Percentiles rank a stretch among this genome's conserved stretches.
Evolutionary conservation across 108 stramenopile species (phyloP).

Genomic region (Cyclostephanos tholiformis): DNA sequence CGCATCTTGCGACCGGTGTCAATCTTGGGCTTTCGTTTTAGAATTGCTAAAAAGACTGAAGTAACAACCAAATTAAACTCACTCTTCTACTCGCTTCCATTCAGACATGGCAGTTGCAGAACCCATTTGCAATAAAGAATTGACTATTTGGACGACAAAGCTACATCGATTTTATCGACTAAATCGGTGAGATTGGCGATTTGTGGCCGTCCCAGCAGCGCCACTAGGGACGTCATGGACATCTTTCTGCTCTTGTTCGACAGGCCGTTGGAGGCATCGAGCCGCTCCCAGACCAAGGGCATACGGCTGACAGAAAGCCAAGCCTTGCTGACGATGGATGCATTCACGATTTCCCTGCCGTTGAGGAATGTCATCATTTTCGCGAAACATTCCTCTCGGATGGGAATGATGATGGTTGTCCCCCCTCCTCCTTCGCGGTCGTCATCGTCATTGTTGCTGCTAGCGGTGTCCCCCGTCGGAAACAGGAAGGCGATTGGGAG

Average conservation of each 20-base stretch:
- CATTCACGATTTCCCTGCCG: conserved; percentile 16
- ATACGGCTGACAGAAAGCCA: conserved; percentile 31
- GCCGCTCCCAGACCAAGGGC: conserved; percentile 15
- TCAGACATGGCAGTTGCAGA: too few species aligned
- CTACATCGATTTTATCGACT: too few species aligned
- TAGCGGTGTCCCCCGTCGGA: not conserved
- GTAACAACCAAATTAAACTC: too few species aligned
- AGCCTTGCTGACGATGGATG: conserved; percentile 19
- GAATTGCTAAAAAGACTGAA: too few species aligned
- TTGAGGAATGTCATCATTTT: conserved; percentile 6
- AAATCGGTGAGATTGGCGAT: conserved; percentile 21
- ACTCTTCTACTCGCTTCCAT: too few species aligned
- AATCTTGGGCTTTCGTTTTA: conserved; percentile 51
- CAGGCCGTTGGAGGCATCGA: conserved; percentile 18
- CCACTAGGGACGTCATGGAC: conserved; percentile 15
- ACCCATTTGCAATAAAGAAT: too few species aligned
- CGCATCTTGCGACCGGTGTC: conserved; percentile 44
- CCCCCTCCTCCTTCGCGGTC: not conserved
- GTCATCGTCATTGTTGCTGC: not conserved
- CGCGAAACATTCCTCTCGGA: conserved; percentile 30
- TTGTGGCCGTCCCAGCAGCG: conserved; percentile 17
- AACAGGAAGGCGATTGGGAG: conserved; percentile 34
- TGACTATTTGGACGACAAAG: too few species aligned
- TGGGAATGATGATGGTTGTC: conserved; percentile 13
- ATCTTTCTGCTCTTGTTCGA: conserved; percentile 11